Percentiles rank a stretch among this genome's conserved stretches.
Conservation (phyloP, 768 basidiomycete genomes). For the Lactarius hatsudake region DNA sequence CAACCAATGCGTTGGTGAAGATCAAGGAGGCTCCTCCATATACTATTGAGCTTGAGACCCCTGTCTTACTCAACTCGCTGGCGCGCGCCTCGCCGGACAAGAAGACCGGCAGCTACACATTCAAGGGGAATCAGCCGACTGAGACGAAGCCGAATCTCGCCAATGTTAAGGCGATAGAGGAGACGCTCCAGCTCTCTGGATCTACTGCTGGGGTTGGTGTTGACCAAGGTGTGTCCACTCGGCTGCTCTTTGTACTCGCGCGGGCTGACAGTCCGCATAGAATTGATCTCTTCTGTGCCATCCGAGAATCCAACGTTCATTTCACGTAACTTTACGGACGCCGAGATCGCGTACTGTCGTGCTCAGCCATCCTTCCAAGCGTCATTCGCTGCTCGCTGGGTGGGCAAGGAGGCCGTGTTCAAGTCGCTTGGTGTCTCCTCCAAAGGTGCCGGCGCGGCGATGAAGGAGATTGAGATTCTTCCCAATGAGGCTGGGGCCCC, state of each 20-base stretch:
- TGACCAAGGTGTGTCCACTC: constrained; percentile 66
- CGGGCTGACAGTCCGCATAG: constrained; percentile 38
- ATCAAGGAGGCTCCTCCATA: constrained; percentile 95
- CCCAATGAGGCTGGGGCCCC: constrained; percentile 78
- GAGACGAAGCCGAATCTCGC: constrained; percentile 51
- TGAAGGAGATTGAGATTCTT: constrained; percentile 97
- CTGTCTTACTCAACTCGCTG: constrained; percentile 88
- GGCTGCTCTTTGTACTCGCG: constrained; percentile 17
- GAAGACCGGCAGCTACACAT: constrained; percentile 86
- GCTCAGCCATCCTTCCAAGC: constrained; percentile 82
- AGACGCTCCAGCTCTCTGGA: constrained; percentile 46
- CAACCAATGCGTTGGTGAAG: constrained; percentile 86
- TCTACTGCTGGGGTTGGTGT: constrained; percentile 78
- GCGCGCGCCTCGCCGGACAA: constrained; percentile 78
- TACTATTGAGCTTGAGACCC: constrained; percentile 75
- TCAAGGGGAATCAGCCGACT: constrained; percentile 60
- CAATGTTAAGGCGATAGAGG: constrained; percentile 65
- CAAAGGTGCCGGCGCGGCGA: constrained; percentile 89
- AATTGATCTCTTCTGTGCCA: constrained; percentile 90
- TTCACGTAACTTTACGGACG: constrained; percentile 87
- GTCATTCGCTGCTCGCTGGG: constrained; percentile 97
- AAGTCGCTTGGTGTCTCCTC: constrained; percentile 89
- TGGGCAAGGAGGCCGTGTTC: constrained; percentile 95
- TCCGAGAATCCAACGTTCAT: constrained; percentile 86
- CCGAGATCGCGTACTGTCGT: constrained; percentile 82